Conservation (phyloP, 2,329 filamentous ascomycete species). For the Paracoccidioides lutzii region DNA sequence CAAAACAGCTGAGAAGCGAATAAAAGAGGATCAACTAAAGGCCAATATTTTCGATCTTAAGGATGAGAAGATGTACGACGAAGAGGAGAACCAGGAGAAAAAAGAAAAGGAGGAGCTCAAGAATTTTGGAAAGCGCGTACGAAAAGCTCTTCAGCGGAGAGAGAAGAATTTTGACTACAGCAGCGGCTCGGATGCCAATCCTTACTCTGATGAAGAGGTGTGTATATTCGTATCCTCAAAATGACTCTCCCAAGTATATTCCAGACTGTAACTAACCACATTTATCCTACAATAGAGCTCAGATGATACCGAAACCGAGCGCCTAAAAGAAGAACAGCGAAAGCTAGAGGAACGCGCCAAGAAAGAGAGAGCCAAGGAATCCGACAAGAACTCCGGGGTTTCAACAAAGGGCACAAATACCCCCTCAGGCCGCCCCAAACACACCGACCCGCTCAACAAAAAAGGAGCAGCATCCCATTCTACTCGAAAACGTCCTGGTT, state of each 20-base stretch:
- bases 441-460: constrained; percentile 37
- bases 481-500: constrained; percentile 69
- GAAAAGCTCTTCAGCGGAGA: constrained; percentile 69
- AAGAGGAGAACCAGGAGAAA: constrained; percentile 52
- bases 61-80: constrained; percentile 56
- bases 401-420: constrained; percentile 60
- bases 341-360: constrained; percentile 46
- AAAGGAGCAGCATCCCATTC: constrained; percentile 31
- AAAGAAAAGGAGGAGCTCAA: constrained; percentile 54
- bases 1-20: constrained; percentile 57
- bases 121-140: constrained; percentile 60
- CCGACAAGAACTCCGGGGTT: constrained; percentile 35
- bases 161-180: constrained; percentile 83
- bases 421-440: constrained; percentile 46
- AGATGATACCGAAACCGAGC: constrained; percentile 53
- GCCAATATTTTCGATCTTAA: constrained; percentile 75
- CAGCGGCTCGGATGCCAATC: constrained; percentile 50
- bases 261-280: constrained; percentile 7
- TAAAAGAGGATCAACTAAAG: constrained; percentile 69
- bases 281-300: constrained; percentile 33
- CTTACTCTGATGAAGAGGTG: constrained; percentile 43
- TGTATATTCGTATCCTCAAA: constrained; percentile 7
- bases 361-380: constrained; percentile 39
- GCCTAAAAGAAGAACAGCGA: constrained; percentile 46
- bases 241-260: background rate